A percentile compares a stretch with the other conserved stretches of the same genome.
These are phyloP conservation scores for Hypoxylon lenormandii DNA, from an alignment of 495 filamentous ascomycete species.

Conservation along the genomic window DNA sequence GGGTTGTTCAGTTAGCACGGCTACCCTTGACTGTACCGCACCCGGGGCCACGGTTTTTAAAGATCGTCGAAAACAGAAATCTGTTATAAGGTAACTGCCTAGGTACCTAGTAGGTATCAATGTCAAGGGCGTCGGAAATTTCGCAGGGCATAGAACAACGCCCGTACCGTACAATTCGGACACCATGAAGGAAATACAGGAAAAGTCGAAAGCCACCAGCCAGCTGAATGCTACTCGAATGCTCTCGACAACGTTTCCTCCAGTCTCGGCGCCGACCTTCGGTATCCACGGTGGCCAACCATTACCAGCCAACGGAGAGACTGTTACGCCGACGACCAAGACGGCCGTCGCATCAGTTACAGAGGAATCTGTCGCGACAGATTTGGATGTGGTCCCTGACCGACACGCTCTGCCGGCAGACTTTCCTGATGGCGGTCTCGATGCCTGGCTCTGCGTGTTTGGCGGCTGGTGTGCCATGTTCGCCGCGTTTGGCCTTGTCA, in stretches of 20 bases:
- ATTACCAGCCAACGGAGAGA: background rate
- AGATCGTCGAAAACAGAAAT: background rate
- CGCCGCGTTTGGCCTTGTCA: slow-evolving; percentile 66
- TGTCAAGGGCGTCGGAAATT: background rate
- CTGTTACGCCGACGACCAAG: background rate
- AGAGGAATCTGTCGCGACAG: background rate
- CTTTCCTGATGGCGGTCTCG: slow-evolving; percentile 71
- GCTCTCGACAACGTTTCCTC: background rate
- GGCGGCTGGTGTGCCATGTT: slow-evolving; percentile 72
- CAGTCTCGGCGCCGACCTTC: background rate
- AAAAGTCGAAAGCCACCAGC: background rate
- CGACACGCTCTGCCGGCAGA: slow-evolving; percentile 38
- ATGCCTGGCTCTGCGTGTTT: slow-evolving; percentile 71
- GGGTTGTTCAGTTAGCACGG: background rate
- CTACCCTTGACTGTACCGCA: background rate
- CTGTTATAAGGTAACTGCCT: background rate
- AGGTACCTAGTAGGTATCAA: background rate
- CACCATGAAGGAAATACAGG: background rate
- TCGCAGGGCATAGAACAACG: background rate
- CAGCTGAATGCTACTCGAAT: background rate
- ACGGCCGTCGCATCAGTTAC: background rate
- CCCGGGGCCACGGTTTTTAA: background rate
- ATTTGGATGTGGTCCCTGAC: background rate
- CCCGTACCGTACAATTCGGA: background rate
- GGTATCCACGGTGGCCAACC: background rate